A percentile compares a stretch with the other conserved stretches of the same genome.
phyloP scores from a whole-genome alignment of 768 basidiomycete species.

The Chalciporus chontae region DNA sequence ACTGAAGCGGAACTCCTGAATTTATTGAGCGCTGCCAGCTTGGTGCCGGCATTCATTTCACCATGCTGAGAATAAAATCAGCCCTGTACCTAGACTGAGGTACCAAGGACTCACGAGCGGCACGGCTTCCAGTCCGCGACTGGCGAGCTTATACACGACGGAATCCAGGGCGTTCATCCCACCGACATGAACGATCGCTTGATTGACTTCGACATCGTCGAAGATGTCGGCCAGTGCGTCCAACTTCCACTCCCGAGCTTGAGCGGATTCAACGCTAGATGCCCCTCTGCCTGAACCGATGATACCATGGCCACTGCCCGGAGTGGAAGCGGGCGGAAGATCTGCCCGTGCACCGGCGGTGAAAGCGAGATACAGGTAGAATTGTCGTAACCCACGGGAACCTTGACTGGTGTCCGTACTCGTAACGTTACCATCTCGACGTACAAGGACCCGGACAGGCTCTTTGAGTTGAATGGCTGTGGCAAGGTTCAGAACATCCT shows the following conservation, averaged over 20 bases:
- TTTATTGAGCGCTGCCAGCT: constrained; percentile 79
- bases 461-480: constrained; percentile 91
- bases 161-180: constrained; percentile 84
- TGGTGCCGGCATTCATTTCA: constrained; percentile 87
- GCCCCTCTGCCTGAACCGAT: constrained; percentile 90
- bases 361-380: constrained; percentile 94
- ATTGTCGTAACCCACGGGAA: constrained; percentile 86
- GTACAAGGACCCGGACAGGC: constrained; percentile 95
- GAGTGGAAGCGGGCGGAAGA: constrained; percentile 36
- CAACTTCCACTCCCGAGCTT: constrained; percentile 92
- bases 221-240: constrained; percentile 89
- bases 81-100: not conserved
- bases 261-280: constrained; percentile 76
- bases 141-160: constrained; percentile 87
- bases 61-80: constrained; percentile 57
- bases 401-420: constrained; percentile 67
- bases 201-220: constrained; percentile 77
- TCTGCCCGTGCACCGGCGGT: constrained; percentile 79
- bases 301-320: constrained; percentile 72
- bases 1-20: constrained; percentile 59
- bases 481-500: constrained; percentile 95
- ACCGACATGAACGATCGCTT: constrained; percentile 86
- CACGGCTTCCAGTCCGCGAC: constrained; percentile 81
- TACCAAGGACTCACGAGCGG: constrained; percentile 64
- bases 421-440: constrained; percentile 80